phyloP scores from a whole-genome alignment of 768 basidiomycete genomes.

The Sistotremastrum suecicum region DNA sequence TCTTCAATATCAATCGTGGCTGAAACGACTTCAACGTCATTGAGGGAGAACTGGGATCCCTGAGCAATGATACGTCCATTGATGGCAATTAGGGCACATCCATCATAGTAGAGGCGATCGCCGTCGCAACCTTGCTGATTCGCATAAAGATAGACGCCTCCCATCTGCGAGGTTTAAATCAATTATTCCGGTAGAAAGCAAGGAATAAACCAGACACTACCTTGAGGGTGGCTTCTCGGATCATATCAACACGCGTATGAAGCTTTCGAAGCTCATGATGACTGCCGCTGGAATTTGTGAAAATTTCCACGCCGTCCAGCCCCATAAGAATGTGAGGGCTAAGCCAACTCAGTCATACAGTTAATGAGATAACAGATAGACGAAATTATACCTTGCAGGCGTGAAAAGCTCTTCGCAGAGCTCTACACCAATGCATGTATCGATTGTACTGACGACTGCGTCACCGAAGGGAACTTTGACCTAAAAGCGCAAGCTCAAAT shows the following conservation, averaged over 20 bases:
- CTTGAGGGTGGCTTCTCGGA: slow-evolving; percentile 94
- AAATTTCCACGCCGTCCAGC: slow-evolving; percentile 96
- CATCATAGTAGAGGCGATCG: slow-evolving; percentile 95
- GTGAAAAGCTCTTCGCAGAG: slow-evolving; percentile 97
- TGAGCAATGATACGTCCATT: slow-evolving; percentile 90
- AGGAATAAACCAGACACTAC: slow-evolving; percentile 21
- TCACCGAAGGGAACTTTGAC: slow-evolving; percentile 90
- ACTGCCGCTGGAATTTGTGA: slow-evolving; percentile 96
- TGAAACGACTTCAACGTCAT: slow-evolving; percentile 91
- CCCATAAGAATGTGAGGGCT: slow-evolving; percentile 98
- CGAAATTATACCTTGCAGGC: slow-evolving; percentile 57
- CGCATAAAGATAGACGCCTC: slow-evolving; percentile 93
- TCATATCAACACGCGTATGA: slow-evolving; percentile 79
- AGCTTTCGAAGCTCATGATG: slow-evolving; percentile 98
- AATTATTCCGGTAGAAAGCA: not conserved
- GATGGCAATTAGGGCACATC: slow-evolving; percentile 89
- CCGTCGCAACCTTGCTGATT: slow-evolving; percentile 99
- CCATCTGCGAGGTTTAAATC: slow-evolving; percentile 43
- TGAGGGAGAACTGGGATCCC: slow-evolving; percentile 91
- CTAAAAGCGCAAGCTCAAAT: slow-evolving; percentile 22
- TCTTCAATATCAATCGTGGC: slow-evolving; percentile 97
- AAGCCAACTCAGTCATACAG: not conserved
- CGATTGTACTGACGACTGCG: slow-evolving; percentile 81
- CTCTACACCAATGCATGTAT: slow-evolving; percentile 95
- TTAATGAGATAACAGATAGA: not conserved